A percentile compares a stretch with the other conserved stretches of the same genome.
Conservation (phyloP, 2,329 filamentous ascomycete species). For the Aspergillus proliferans region DNA sequence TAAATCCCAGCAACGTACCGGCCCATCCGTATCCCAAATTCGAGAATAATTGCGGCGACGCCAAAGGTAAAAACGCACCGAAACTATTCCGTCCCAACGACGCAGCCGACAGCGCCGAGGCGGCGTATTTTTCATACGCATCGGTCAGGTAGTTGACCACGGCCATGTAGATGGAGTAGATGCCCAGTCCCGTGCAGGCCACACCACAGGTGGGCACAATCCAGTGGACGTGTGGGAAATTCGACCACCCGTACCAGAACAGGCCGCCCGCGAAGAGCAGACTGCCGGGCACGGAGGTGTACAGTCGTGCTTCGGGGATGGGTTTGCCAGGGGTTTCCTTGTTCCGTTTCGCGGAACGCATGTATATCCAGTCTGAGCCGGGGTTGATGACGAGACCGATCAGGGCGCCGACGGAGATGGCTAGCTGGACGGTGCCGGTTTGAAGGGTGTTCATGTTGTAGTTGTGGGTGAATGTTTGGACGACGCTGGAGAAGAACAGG, state of each 20-base stretch:
- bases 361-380: conserved; percentile 29
- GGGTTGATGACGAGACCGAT: conserved; percentile 38
- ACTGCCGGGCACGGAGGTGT: conserved; percentile 37
- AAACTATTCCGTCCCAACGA: conserved; percentile 41
- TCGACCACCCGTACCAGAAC: conserved; percentile 34
- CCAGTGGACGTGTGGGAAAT: conserved; percentile 22
- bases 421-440: conserved; percentile 36
- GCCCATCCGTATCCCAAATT: conserved; percentile 41
- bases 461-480: conserved; percentile 34
- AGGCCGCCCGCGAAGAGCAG: conserved; percentile 29
- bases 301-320: conserved; percentile 40
- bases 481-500: conserved; percentile 37
- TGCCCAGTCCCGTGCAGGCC: conserved; percentile 34
- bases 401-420: conserved; percentile 37
- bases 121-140: conserved; percentile 45
- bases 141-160: conserved; percentile 46
- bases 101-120: conserved; percentile 42
- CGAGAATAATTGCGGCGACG: conserved; percentile 34
- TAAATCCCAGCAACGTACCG: conserved; percentile 38
- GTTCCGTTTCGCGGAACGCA: conserved; percentile 20
- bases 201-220: conserved; percentile 28
- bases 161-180: conserved; percentile 42
- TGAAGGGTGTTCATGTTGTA: conserved; percentile 31
- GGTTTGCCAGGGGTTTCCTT: conserved; percentile 32
- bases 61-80: conserved; percentile 43